Evolutionary conservation across 192 early-diverging fungal species (phyloP).

Genomic region (Phycomyces blakesleeanus): DNA sequence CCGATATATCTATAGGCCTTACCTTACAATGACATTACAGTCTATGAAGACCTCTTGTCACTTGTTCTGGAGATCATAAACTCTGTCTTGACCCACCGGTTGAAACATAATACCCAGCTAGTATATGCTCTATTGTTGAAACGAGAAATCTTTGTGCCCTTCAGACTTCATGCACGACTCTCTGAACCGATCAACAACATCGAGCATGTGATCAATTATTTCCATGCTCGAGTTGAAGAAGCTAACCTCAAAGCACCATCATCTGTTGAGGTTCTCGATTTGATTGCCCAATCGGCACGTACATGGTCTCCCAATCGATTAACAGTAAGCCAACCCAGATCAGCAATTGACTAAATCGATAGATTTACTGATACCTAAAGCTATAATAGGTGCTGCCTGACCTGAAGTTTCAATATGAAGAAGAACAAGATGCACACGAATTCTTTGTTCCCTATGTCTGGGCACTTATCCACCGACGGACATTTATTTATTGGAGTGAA

Average conservation of each 20-base stretch:
- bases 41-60: conserved; percentile 65
- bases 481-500: conserved; percentile 69
- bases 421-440: conserved; percentile 47
- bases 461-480: conserved; percentile 52
- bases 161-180: conserved; percentile 51
- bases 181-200: conserved; percentile 59
- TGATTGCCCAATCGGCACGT: conserved; percentile 61
- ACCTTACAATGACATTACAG: conserved; percentile 37
- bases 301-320: conserved; percentile 58
- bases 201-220: conserved; percentile 63
- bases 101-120: conserved; percentile 65
- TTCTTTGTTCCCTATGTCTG: conserved; percentile 74
- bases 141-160: conserved; percentile 57
- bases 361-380: conserved; percentile 8
- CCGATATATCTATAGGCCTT: background rate
- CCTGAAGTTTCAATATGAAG: conserved; percentile 69
- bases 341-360: background rate
- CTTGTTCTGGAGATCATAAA: conserved; percentile 73
- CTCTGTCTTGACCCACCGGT: conserved; percentile 53
- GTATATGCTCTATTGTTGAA: conserved; percentile 68
- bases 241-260: conserved; percentile 62
- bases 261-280: conserved; percentile 55
- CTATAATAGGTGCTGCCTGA: conserved; percentile 41
- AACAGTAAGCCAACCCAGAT: conserved; percentile 12
- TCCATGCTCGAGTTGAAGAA: conserved; percentile 57